These are phyloP conservation scores for Aspergillus thermomutatus DNA, from an alignment of 2,329 filamentous ascomycete species.

Conservation along the genomic window DNA sequence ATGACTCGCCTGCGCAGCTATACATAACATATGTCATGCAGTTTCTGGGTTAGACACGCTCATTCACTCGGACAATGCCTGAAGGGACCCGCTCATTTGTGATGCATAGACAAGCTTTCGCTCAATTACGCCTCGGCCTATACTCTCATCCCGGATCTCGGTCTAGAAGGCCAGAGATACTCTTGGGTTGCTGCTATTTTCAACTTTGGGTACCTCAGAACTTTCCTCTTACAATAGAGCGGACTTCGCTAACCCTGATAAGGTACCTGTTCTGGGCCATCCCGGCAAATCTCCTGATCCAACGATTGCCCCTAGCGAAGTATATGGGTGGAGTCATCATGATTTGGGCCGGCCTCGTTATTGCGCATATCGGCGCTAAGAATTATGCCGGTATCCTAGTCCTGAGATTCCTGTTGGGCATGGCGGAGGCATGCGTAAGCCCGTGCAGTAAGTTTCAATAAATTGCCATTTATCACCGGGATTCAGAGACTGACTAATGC, in stretches of 20 bases:
- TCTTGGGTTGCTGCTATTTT: slow-evolving; percentile 46
- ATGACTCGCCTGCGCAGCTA: slow-evolving; percentile 23
- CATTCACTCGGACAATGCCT: background rate
- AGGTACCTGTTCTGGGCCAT: slow-evolving; percentile 30
- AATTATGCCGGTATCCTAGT: slow-evolving; percentile 44
- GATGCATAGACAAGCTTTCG: slow-evolving; percentile 24
- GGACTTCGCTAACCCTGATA: background rate
- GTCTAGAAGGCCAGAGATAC: slow-evolving; percentile 42
- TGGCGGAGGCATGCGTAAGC: slow-evolving; percentile 38
- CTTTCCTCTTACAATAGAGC: background rate
- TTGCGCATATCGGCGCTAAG: slow-evolving; percentile 36
- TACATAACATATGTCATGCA: slow-evolving; percentile 45
- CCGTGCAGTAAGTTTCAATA: slow-evolving; percentile 23
- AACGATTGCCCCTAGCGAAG: slow-evolving; percentile 42
- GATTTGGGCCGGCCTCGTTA: slow-evolving; percentile 42
- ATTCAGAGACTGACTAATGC: slow-evolving; percentile 3
- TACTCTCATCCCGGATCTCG: slow-evolving; percentile 40
- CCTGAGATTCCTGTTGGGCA: slow-evolving; percentile 47
- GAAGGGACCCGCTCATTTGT: background rate
- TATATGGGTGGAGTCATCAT: slow-evolving; percentile 40
- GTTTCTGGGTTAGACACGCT: slow-evolving; percentile 36
- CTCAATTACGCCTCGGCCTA: slow-evolving; percentile 41
- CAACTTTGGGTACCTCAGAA: slow-evolving; percentile 42
- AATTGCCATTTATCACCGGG: background rate
- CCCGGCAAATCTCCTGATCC: slow-evolving; percentile 41